Evolutionary conservation across 2,329 filamentous ascomycete genomes (phyloP), one percentile per base, ranked within the genome.

Genomic region (Paraphoma sp.): DNA sequence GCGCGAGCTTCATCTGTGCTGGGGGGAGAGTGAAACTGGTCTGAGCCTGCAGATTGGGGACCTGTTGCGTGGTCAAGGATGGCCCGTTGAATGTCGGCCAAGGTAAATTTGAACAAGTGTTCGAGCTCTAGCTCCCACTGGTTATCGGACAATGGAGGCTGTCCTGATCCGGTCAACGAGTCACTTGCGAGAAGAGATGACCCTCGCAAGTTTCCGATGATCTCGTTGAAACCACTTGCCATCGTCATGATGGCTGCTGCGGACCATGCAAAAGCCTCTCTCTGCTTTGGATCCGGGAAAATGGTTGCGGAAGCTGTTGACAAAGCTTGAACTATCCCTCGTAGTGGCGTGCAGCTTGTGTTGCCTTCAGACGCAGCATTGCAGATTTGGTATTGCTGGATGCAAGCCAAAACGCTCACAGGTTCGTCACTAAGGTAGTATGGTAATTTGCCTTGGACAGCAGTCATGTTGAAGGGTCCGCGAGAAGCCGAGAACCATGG

Each of bases 81-180:
- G 11, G 17, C 38, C 4, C 40, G 16, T 14, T 50, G 40, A 7
- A 50, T 36, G 28, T 36, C 45, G n/a, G 72, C 70, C 1, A 76
- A 57, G 12, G 58, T 56, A 7, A 58, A 53, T 6, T 53, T 63
- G 41, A 67, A 61, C 71, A 71, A 75, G 31, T 54, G 50, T 11
- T 59, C 48, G 5, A 75, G 53, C 51, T 76, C 74, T 10, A 65
- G 50, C 42, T 69, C 55, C 73, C 74, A 75, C 58, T 76, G 73
- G 38, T 68, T 67, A 14, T 49, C 29, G 0, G 69, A 64, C 2
- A 73, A 49, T 2, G 45, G 30, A n/a, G 9, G 17, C 31, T 48
- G 45, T 16, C 30, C 29, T 8, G n/a, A 28, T 18, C 12, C 12
- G 5, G 31, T 18, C 17, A 48, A 30, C 6, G 30, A 38, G 10